These are phyloP conservation scores for Eimeria falciformis DNA, from an alignment of 169 alveolate genomes.

Conservation along the genomic window DNA sequence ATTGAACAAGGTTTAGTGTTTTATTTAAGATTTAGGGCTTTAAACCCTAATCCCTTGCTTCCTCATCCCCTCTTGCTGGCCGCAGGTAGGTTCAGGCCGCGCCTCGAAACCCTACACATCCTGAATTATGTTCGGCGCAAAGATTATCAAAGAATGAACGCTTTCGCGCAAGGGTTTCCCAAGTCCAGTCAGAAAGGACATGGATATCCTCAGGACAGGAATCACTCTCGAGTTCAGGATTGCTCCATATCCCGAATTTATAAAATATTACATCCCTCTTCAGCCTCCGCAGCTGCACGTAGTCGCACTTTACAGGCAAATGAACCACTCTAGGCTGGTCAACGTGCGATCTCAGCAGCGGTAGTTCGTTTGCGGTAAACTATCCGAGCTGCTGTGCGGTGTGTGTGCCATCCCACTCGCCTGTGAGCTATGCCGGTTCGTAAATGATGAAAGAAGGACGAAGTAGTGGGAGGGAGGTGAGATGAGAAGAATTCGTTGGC, in stretches of 20 bases:
- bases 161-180: background rate
- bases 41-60: too few relatives aligned
- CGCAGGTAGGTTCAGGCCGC: too few relatives aligned
- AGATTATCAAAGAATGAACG: conserved; percentile 20
- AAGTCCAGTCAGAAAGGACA: background rate
- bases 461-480: background rate
- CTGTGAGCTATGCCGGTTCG: background rate
- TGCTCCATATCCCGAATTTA: conserved; percentile 8
- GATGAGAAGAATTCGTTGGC: conserved; percentile 10
- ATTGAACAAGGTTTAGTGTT: too few relatives aligned
- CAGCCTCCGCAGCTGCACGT: conserved; percentile 36
- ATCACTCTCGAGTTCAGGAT: too few relatives aligned
- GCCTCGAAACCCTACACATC: too few relatives aligned
- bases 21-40: too few relatives aligned
- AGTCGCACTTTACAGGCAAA: background rate
- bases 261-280: conserved; percentile 10
- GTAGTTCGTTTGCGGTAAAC: too few relatives aligned
- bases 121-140: conserved; percentile 5
- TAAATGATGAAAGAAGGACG: conserved; percentile 6
- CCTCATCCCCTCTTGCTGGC: too few relatives aligned
- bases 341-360: too few relatives aligned
- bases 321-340: background rate
- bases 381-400: background rate
- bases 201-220: background rate
- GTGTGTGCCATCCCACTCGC: background rate